Base-by-base conservation (phyloP, 768 basidiomycete species). In the Boletus rubroflammeus region DNA sequence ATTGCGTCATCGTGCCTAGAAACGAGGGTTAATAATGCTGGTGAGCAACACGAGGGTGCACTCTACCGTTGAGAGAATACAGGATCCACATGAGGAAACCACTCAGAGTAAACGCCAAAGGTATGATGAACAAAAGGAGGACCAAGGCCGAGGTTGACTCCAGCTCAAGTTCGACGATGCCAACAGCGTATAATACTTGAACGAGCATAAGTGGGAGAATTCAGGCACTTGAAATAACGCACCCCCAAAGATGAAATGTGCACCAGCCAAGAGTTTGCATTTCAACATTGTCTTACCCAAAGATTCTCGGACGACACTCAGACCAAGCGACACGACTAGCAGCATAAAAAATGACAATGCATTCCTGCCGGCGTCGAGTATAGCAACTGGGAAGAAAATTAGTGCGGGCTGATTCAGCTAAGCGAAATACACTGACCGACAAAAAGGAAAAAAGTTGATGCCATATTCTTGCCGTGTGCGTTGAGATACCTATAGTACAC, bases 401-500 rank as follows among this genome's bases (percentile, higher is more conserved):
- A 56, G 50, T 31, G 51, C 7, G 21, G 23, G 38, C 13, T 31
- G 23, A 29, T 28, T 15, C 8, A 28, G 19, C 19, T 19, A 19
- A 17, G 19, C 23, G 5, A 47, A 21, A 41, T 50, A 41, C n/a
- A 51, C 87, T 64, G 51, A 88, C 92, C 91, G 58, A 98, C 88
- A 54, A 98, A 89, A 41, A 99, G 84, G 74, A 98, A 96, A n/a
- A 88, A 81, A 1, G 85, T 89, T 0, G 93, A 85, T 23, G 88
- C 78, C 3, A 84, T 76, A 39, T 84, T 80, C 61, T 76, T 85
- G 17, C 86, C 89, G 58, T 93, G 89, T 2, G 86, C 87, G 67
- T 98, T 98, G 58, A 98, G 83, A 69, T 93, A 98, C 51, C 93
- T 84, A 68, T 98, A 97, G 72, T 98, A 99, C 3, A 83, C 93